Conservation (phyloP, 2,329 filamentous ascomycete genomes). For the Sporothrix euskadiensis region DNA sequence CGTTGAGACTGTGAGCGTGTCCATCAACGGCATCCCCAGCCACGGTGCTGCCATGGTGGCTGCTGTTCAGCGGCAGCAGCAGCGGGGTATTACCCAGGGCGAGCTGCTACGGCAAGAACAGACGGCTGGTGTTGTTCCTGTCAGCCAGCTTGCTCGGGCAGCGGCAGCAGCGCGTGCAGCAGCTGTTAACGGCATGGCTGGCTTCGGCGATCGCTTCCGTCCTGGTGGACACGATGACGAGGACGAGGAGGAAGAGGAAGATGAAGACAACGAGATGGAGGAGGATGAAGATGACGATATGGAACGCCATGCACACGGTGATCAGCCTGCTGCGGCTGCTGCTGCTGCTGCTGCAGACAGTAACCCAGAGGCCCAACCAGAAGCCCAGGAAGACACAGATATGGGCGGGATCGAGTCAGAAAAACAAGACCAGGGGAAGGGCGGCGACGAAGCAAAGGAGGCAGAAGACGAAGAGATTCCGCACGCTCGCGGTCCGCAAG, state of each 20-base stretch:
- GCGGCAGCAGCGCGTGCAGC: constrained; percentile 39
- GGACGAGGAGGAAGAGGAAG: constrained; percentile 24
- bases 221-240: constrained; percentile 12
- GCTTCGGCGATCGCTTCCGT: constrained; percentile 18
- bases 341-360: neutral
- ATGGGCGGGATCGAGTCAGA: constrained; percentile 15
- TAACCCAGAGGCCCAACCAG: constrained; percentile 34
- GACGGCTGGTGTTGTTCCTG: constrained; percentile 74
- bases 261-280: constrained; percentile 18
- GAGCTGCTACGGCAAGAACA: constrained; percentile 86
- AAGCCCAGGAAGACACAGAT: constrained; percentile 33
- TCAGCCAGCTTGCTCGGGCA: constrained; percentile 57
- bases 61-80: constrained; percentile 31
- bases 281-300: constrained; percentile 19
- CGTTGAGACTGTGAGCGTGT: constrained; percentile 78
- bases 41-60: constrained; percentile 20
- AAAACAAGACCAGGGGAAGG: neutral
- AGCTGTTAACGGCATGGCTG: constrained; percentile 26
- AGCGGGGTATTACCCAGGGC: constrained; percentile 71
- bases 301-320: constrained; percentile 25
- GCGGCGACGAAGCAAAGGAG: constrained; percentile 27
- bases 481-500: constrained; percentile 79
- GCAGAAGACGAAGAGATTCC: constrained; percentile 61
- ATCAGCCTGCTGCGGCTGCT: neutral
- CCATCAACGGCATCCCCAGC: constrained; percentile 57